Evolutionary conservation across 805 yeast genomes (phyloP).

Genomic region (Candida corydali): DNA sequence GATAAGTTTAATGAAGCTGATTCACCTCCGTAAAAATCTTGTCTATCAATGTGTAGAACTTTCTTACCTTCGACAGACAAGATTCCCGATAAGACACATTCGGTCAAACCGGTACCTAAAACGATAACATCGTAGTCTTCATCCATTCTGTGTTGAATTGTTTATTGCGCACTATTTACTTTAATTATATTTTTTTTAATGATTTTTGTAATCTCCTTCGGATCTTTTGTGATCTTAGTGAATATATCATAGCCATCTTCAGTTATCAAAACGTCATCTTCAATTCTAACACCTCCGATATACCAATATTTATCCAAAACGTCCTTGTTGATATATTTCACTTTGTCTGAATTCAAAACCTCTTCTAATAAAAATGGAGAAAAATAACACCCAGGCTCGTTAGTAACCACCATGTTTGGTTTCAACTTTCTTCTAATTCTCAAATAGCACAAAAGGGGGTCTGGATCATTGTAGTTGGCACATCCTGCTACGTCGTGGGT

Average conservation of each 20-base stretch:
- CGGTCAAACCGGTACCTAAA: slow-evolving; percentile 92
- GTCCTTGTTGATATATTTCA: slow-evolving; percentile 57
- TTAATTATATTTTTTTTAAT: slow-evolving; percentile 56
- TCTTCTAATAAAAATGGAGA: slow-evolving; percentile 75
- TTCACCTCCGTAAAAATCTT: slow-evolving; percentile 94
- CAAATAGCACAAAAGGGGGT: slow-evolving; percentile 70
- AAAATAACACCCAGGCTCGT: slow-evolving; percentile 94
- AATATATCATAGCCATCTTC: slow-evolving; percentile 73
- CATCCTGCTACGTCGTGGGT: slow-evolving; percentile 94
- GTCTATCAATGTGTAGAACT: slow-evolving; percentile 93
- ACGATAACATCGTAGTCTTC: slow-evolving; percentile 96
- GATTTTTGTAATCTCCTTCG: slow-evolving; percentile 73
- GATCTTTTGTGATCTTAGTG: slow-evolving; percentile 81
- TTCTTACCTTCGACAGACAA: slow-evolving; percentile 97
- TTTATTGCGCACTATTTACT: too few relatives aligned
- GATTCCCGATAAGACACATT: slow-evolving; percentile 90
- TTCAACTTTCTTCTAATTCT: slow-evolving; percentile 73
- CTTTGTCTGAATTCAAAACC: slow-evolving; percentile 44
- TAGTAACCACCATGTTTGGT: slow-evolving; percentile 82
- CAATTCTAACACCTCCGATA: slow-evolving; percentile 97
- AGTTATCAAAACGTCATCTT: slow-evolving; percentile 85
- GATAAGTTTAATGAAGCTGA: slow-evolving; percentile 77
- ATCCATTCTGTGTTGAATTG: slow-evolving; percentile 83
- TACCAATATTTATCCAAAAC: slow-evolving; percentile 75
- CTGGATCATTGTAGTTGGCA: slow-evolving; percentile 80